These are phyloP conservation scores for Pseudonitzschia multiseries DNA, from an alignment of 108 stramenopile genomes.

Conservation along the genomic window DNA sequence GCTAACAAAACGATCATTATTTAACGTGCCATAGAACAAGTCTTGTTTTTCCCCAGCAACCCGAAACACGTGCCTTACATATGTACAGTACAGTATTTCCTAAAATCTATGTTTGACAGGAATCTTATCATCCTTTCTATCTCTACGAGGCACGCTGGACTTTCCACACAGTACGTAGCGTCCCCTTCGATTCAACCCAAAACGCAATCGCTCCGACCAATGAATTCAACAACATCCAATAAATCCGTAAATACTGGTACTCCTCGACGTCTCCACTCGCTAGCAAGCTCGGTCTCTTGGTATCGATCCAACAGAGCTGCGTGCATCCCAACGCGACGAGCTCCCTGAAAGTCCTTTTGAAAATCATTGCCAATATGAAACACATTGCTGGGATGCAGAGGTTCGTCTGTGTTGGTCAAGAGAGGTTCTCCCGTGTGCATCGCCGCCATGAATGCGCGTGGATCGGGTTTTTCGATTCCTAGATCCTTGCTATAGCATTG, in stretches of 20 bases:
- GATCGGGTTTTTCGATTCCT: slow-evolving; percentile 57
- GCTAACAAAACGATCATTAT: background rate
- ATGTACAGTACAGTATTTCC: too few species aligned
- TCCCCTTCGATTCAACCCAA: slow-evolving; percentile 25
- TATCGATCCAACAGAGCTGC: slow-evolving; percentile 63
- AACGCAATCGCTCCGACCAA: slow-evolving; percentile 45
- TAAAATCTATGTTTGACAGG: background rate
- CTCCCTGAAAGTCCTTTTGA: slow-evolving; percentile 69
- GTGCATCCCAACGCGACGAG: slow-evolving; percentile 59
- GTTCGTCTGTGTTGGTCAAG: slow-evolving; percentile 21
- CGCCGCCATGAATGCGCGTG: slow-evolving; percentile 52
- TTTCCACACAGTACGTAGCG: background rate
- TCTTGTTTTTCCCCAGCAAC: background rate
- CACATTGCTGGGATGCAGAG: slow-evolving; percentile 35
- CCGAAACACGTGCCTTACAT: too few species aligned
- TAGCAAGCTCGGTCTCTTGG: slow-evolving; percentile 55
- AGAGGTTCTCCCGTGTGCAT: slow-evolving; percentile 50
- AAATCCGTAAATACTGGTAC: slow-evolving; percentile 66
- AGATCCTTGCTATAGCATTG: slow-evolving; percentile 65
- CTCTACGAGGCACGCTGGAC: background rate
- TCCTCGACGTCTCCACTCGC: slow-evolving; percentile 59
- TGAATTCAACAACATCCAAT: slow-evolving; percentile 69
- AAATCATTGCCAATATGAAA: slow-evolving; percentile 68
- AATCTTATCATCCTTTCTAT: background rate
- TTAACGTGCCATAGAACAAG: too few species aligned